A percentile compares a stretch with the other conserved stretches of the same genome.
These are phyloP conservation scores for Colletotrichum australisinense DNA, from an alignment of 2,329 filamentous ascomycete species.

Conservation along the genomic window DNA sequence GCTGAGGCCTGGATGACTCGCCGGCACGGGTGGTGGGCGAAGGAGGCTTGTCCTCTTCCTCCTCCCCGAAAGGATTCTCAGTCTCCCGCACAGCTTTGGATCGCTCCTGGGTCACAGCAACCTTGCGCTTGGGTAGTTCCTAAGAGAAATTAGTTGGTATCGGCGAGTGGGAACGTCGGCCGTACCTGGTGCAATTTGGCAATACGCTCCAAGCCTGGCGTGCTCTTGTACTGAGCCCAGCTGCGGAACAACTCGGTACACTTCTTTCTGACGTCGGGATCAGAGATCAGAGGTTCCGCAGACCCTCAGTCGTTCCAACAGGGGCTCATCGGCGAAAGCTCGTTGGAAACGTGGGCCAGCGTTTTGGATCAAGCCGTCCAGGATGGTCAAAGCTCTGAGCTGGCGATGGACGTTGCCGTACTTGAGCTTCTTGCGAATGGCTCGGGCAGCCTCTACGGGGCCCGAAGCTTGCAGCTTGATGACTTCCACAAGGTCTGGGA, in stretches of 20 bases:
- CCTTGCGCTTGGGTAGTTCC: constrained; percentile 75
- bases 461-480: constrained; percentile 90
- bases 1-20: constrained; percentile 42
- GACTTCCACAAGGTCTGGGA: constrained; percentile 94
- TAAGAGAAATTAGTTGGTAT: constrained; percentile 40
- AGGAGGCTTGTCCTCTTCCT: constrained; percentile 65
- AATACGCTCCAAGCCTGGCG: constrained; percentile 82
- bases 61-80: constrained; percentile 76
- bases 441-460: constrained; percentile 88
- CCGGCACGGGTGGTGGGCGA: constrained; percentile 39
- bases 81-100: constrained; percentile 88
- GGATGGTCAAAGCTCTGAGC: constrained; percentile 85
- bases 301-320: constrained; percentile 90
- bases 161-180: background rate
- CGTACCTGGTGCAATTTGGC: constrained; percentile 78
- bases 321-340: constrained; percentile 87
- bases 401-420: constrained; percentile 96
- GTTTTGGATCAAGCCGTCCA: constrained; percentile 96
- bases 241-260: constrained; percentile 87
- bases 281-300: constrained; percentile 87
- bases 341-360: constrained; percentile 89
- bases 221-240: constrained; percentile 89
- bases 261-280: constrained; percentile 87
- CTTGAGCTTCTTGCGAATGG: constrained; percentile 97
- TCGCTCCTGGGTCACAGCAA: constrained; percentile 79